These are phyloP conservation scores for Termitomyces sp. DNA, from an alignment of 768 basidiomycete genomes.

Conservation along the genomic window DNA sequence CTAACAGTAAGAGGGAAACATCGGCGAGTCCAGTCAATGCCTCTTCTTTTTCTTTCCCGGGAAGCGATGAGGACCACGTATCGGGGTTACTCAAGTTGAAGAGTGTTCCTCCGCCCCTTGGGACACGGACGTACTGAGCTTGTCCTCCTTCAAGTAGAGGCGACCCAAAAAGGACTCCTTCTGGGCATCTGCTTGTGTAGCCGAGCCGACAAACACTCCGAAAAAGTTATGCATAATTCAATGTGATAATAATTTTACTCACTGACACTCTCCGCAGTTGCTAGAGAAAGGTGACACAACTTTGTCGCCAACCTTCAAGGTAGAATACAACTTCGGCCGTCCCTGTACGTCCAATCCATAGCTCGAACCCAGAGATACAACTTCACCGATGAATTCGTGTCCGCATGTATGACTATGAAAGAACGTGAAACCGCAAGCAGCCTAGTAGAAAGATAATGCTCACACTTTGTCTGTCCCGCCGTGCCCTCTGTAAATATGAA, in stretches of 20 bases:
- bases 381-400: conserved; percentile 76
- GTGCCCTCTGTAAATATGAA: conserved; percentile 72
- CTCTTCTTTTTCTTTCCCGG: conserved; percentile 31
- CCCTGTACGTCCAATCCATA: conserved; percentile 41
- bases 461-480: conserved; percentile 50
- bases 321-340: conserved; percentile 61
- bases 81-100: conserved; percentile 55
- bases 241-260: conserved; percentile 20
- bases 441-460: conserved; percentile 16
- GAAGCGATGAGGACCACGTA: conserved; percentile 39
- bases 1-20: conserved; percentile 65
- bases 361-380: conserved; percentile 61
- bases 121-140: conserved; percentile 76
- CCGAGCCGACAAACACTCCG: conserved; percentile 68
- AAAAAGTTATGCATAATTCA: background rate
- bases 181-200: conserved; percentile 65
- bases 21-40: conserved; percentile 48
- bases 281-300: conserved; percentile 79
- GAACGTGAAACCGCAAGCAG: background rate
- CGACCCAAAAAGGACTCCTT: conserved; percentile 63
- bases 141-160: conserved; percentile 68
- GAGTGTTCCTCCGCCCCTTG: conserved; percentile 76
- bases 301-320: conserved; percentile 66
- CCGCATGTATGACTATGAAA: conserved; percentile 56
- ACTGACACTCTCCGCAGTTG: conserved; percentile 88